Evolutionary conservation across 1,284 basidiomycete genomes (phyloP).

Genomic region (Rhodotorula sp.): DNA sequence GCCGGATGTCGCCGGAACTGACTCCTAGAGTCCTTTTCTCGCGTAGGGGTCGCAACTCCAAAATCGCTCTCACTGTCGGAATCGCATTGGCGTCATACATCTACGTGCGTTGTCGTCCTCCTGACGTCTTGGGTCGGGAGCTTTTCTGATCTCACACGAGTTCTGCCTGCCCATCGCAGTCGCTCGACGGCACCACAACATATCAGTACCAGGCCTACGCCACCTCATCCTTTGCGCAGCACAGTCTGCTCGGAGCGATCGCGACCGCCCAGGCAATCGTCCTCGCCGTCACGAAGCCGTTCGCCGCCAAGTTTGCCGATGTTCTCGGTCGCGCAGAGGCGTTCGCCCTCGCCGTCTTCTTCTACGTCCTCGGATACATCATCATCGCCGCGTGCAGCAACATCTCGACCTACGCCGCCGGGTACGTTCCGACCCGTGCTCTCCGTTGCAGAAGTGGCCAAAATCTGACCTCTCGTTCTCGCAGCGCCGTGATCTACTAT

Average conservation of each 20-base stretch:
- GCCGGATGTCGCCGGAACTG: slow-evolving; percentile 1
- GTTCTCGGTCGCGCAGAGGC: slow-evolving; percentile 58
- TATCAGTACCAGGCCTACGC: slow-evolving; percentile 59
- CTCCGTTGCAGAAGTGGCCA: accelerated
- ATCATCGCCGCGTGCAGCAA: slow-evolving; percentile 64
- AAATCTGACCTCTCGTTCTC: too few species aligned
- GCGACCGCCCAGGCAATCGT: slow-evolving; percentile 49
- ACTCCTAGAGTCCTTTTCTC: neutral
- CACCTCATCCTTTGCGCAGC: slow-evolving; percentile 22
- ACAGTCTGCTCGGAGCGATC: slow-evolving; percentile 33
- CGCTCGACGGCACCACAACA: slow-evolving; percentile 55
- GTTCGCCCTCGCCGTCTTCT: slow-evolving; percentile 58
- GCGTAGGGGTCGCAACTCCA: slow-evolving; percentile 36
- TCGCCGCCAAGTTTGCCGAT: slow-evolving; percentile 75
- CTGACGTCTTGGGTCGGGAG: neutral
- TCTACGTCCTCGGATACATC: slow-evolving; percentile 59
- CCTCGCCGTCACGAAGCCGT: slow-evolving; percentile 68
- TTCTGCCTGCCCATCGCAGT: neutral
- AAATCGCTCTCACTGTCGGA: slow-evolving; percentile 28
- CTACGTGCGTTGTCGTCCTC: slow-evolving; percentile 51
- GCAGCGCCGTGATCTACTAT: slow-evolving; percentile 56
- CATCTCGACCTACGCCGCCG: slow-evolving; percentile 9
- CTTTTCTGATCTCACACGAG: neutral
- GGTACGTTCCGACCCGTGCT: neutral
- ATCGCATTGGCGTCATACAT: slow-evolving; percentile 69